phyloP scores from a whole-genome alignment of 306 rosid species.

The Acacia crassicarpa region DNA sequence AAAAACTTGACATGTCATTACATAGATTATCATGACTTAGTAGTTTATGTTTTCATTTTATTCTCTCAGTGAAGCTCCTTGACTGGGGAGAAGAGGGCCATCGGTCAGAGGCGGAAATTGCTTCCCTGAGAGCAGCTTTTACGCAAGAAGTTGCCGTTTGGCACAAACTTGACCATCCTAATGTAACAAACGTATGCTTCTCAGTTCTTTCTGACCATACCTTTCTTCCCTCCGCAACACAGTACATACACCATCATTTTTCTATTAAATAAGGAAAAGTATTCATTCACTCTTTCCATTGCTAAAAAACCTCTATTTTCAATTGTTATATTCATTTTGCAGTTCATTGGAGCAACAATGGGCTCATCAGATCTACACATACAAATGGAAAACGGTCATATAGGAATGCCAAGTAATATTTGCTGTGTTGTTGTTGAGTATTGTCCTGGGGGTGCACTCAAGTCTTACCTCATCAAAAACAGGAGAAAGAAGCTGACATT shows the following conservation, averaged over 20 bases:
- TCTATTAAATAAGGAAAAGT: neutral
- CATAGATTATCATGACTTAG: constrained; percentile 20
- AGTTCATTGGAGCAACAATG: constrained; percentile 95
- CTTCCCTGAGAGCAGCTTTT: constrained; percentile 93
- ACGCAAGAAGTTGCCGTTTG: constrained; percentile 98
- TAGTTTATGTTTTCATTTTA: constrained; percentile 29
- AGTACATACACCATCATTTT: neutral
- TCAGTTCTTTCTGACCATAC: constrained; percentile 6
- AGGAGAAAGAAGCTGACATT: constrained; percentile 92
- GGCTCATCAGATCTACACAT: constrained; percentile 84
- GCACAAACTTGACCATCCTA: constrained; percentile 99
- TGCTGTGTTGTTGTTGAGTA: constrained; percentile 96
- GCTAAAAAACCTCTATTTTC: neutral
- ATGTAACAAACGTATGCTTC: constrained; percentile 84
- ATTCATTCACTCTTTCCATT: neutral
- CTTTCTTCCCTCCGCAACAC: neutral
- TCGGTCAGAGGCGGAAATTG: constrained; percentile 94
- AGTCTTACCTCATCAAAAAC: constrained; percentile 95
- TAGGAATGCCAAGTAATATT: constrained; percentile 93
- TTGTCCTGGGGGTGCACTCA: constrained; percentile 98
- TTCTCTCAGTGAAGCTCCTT: constrained; percentile 83
- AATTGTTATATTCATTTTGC: constrained; percentile 39
- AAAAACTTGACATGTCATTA: neutral
- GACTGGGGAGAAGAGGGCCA: constrained; percentile 99
- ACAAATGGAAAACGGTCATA: constrained; percentile 82